These are phyloP conservation scores for Aphanomyces euteiches DNA, from an alignment of 352 stramenopile genomes.

Conservation along the genomic window DNA sequence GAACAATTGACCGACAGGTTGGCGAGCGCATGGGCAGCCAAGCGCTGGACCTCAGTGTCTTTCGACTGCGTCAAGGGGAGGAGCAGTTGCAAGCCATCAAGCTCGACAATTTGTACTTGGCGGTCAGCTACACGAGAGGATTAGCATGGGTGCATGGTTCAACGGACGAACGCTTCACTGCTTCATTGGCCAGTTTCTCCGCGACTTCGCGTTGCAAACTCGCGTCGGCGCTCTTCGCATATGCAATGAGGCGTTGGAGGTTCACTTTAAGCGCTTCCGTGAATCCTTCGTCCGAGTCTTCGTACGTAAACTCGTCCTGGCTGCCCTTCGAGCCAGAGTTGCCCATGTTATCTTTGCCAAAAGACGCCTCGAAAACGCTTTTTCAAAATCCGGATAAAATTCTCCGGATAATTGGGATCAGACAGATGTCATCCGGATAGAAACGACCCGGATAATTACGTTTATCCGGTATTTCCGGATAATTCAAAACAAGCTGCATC, in stretches of 20 bases:
- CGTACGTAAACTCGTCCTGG: conserved; percentile 81
- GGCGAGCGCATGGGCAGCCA: conserved; percentile 90
- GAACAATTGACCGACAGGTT: conserved; percentile 93
- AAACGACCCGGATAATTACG: background rate
- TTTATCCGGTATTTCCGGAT: background rate
- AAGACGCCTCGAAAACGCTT: background rate
- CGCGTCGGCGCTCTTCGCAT: conserved; percentile 88
- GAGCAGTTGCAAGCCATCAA: conserved; percentile 90
- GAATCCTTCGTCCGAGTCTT: conserved; percentile 86
- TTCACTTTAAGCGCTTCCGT: conserved; percentile 85
- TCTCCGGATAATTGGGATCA: background rate
- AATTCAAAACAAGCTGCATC: background rate
- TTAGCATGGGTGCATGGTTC: conserved; percentile 15
- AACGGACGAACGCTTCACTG: conserved; percentile 80
- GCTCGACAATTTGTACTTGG: conserved; percentile 92
- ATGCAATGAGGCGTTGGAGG: conserved; percentile 89
- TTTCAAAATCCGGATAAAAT: background rate
- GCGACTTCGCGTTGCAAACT: conserved; percentile 88
- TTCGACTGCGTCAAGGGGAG: conserved; percentile 89
- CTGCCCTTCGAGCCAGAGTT: conserved; percentile 47
- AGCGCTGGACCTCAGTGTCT: conserved; percentile 90
- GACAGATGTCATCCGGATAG: background rate
- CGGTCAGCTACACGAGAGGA: conserved; percentile 59
- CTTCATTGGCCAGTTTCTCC: conserved; percentile 93
- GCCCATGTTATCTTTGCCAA: conserved; percentile 22